phyloP scores from a whole-genome alignment of 495 filamentous ascomycete species.

The Lasiosphaeria miniovina region DNA sequence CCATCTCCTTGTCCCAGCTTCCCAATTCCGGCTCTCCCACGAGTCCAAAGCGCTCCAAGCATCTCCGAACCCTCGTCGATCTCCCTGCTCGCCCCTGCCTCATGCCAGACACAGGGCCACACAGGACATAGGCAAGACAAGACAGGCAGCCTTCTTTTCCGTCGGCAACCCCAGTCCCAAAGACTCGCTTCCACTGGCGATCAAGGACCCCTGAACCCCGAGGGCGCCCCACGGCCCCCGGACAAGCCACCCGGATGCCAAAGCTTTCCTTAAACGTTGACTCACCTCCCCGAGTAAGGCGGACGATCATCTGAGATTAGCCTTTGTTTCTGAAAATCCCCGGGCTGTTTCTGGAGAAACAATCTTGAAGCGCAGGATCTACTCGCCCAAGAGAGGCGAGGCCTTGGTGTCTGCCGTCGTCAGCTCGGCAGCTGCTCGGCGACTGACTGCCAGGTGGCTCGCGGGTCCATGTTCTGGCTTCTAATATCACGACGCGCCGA shows the following conservation, averaged over 20 bases:
- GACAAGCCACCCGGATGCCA: constrained; percentile 16
- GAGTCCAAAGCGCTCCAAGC: constrained; percentile 26
- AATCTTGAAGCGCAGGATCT: constrained; percentile 16
- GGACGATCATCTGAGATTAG: constrained; percentile 30
- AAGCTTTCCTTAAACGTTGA: constrained; percentile 7
- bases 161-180: constrained; percentile 22
- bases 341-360: constrained; percentile 31
- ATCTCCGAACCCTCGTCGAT: constrained; percentile 17
- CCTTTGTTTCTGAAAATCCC: constrained; percentile 36
- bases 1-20: constrained; percentile 16
- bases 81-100: constrained; percentile 24
- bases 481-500: background rate
- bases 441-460: background rate
- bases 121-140: constrained; percentile 28
- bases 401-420: background rate
- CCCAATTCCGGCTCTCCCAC: constrained; percentile 14
- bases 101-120: constrained; percentile 31
- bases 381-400: background rate
- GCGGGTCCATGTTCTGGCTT: background rate
- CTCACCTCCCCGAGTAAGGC: background rate
- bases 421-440: background rate
- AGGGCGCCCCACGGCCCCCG: constrained; percentile 11
- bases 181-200: constrained; percentile 27
- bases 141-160: constrained; percentile 31
- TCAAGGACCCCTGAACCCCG: constrained; percentile 29